Conservation (phyloP, 768 basidiomycete genomes). For the Auriculariales sp. region DNA sequence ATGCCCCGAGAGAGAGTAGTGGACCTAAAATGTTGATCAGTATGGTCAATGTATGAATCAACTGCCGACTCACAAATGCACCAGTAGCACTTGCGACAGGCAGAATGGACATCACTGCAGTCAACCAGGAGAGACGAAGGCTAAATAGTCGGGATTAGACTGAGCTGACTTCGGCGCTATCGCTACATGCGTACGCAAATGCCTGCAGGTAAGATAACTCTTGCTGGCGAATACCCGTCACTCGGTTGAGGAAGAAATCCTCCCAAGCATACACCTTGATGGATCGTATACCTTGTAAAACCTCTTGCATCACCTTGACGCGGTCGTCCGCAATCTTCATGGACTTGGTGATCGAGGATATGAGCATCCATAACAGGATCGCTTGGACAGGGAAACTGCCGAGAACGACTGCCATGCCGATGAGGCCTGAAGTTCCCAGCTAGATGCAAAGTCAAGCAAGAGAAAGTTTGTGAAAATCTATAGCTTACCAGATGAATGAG, state of each 20-base stretch:
- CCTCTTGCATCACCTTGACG: slow-evolving; percentile 48
- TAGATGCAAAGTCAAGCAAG: background rate
- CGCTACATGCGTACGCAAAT: slow-evolving; percentile 13
- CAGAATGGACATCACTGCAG: slow-evolving; percentile 32
- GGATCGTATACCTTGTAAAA: slow-evolving; percentile 49
- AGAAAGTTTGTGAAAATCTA: background rate
- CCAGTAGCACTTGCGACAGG: slow-evolving; percentile 36
- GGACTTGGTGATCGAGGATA: slow-evolving; percentile 35
- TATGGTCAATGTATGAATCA: background rate
- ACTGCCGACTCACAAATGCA: slow-evolving; percentile 30
- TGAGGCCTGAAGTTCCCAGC: background rate
- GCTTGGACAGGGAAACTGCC: slow-evolving; percentile 46
- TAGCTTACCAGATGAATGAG: background rate
- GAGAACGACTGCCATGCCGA: slow-evolving; percentile 21
- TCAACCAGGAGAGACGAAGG: slow-evolving; percentile 18
- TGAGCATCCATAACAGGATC: slow-evolving; percentile 35
- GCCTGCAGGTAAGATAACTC: slow-evolving; percentile 11
- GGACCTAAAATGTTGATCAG: slow-evolving; percentile 28
- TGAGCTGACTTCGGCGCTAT: too few species aligned
- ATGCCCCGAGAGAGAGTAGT: slow-evolving; percentile 47
- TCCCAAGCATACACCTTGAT: slow-evolving; percentile 56
- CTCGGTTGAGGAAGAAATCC: slow-evolving; percentile 28
- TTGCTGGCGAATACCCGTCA: slow-evolving; percentile 22
- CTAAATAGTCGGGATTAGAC: slow-evolving; percentile 5
- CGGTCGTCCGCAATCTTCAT: slow-evolving; percentile 53